Conservation (phyloP, 2,329 filamentous ascomycete genomes). For the Penicillium sp. region DNA sequence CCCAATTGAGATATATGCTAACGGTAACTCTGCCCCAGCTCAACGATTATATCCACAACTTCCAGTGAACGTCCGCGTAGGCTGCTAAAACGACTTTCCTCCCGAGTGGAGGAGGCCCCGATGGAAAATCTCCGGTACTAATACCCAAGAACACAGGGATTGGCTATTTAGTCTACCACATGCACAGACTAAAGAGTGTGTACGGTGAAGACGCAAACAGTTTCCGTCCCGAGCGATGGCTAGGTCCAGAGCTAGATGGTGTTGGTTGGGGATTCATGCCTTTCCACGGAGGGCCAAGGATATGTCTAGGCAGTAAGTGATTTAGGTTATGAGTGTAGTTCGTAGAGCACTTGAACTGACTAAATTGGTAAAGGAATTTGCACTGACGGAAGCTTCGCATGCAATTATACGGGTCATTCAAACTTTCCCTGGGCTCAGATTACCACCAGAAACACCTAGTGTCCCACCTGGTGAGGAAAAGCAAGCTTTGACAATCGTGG, state of each 20-base stretch:
- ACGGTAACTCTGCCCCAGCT: no score
- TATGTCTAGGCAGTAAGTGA: conserved; percentile 4
- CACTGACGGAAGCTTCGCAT: conserved; percentile 6
- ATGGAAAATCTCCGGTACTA: not conserved
- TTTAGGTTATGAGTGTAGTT: not conserved
- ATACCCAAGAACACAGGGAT: not conserved
- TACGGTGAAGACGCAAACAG: conserved; percentile 3
- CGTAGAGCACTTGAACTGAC: not conserved
- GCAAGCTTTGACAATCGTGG: conserved; percentile 24
- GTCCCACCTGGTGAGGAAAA: conserved; percentile 23
- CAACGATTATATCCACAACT: no score
- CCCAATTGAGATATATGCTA: no score
- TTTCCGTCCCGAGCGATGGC: conserved; percentile 7
- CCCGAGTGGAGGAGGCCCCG: not conserved
- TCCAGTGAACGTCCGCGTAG: no score
- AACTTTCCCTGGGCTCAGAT: conserved; percentile 5
- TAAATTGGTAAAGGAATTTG: not conserved
- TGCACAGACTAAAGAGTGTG: conserved; percentile 2
- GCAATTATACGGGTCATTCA: conserved; percentile 16
- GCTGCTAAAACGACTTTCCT: no score
- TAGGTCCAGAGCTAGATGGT: not conserved
- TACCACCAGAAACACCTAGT: conserved; percentile 3
- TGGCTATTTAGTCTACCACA: conserved; percentile 3
- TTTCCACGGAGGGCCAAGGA: conserved; percentile 3
- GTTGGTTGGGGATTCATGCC: conserved; percentile 8